Evolutionary conservation across 306 rosid species (phyloP), one percentile per base, ranked within the genome.

Genomic region (Malus fusca): DNA sequence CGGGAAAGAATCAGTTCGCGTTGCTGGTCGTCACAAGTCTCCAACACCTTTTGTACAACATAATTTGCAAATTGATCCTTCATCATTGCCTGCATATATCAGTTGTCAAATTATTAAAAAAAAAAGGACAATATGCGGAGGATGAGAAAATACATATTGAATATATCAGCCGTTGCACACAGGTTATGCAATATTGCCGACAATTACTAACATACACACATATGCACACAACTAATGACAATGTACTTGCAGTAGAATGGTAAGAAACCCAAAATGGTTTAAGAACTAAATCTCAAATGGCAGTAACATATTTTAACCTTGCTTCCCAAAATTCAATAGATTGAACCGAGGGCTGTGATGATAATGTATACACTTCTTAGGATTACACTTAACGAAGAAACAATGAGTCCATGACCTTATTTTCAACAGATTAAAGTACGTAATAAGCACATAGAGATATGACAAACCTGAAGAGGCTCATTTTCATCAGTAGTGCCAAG

Each of bases 401-500:
- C 65, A 8, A n/a, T n/a, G 44, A 71, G 43, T 33, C 51, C 66
- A n/a, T 35, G 33, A 71, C 65, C 15, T 66, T 19, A 1, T 55
- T n/a, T 21, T 22, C 19, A 42, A 73, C 22, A 73, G 26, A 25
- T 61, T 60, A 17, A 60, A 61, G 69, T 12, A n/a, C 30, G 43
- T 18, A 73, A 61, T 3, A 76, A 68, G 75, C 31, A 56, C 48
- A 46, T 6, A 14, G 66, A 59, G 12, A 43, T 35, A 74, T 76
- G 55, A 81, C 81, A 69, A 78, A 94, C 98, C 98, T 94, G 98
- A 85, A 91, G 97, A 59, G 97, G 97, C 86, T 94, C 97, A 23
- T 94, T 94, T 87, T 94, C 98, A 81, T 94, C 98, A 0, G 98
- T 94, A 75, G 96, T 53, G 31, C 98, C 98, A 87, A 94, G 96